Percentiles rank a stretch among this genome's conserved stretches.
Conservation (phyloP, 768 basidiomycete species). For the Mrakia blollopis region DNA sequence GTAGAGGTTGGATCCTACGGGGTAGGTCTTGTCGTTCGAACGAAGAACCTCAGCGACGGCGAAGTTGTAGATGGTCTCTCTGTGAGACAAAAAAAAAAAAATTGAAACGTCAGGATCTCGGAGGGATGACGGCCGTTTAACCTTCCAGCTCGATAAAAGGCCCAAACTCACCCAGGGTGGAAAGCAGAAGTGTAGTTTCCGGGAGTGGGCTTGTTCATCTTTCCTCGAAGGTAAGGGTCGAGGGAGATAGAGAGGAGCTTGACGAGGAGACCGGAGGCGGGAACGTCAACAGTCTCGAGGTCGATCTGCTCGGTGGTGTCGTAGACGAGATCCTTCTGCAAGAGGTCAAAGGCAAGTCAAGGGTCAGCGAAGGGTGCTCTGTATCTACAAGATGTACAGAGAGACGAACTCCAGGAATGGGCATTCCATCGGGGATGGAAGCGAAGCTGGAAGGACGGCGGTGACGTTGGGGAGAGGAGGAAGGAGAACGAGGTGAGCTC, state of each 20-base stretch:
- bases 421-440: constrained; percentile 35
- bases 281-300: constrained; percentile 46
- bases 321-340: constrained; percentile 47
- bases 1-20: constrained; percentile 49
- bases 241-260: constrained; percentile 53
- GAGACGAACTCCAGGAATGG: constrained; percentile 41
- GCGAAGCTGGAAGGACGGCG: constrained; percentile 34
- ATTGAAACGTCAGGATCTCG: too few species aligned
- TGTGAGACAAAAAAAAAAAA: background rate
- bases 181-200: constrained; percentile 39
- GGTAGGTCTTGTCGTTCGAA: constrained; percentile 45
- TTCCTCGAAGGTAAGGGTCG: constrained; percentile 48
- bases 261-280: constrained; percentile 49
- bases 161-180: constrained; percentile 33
- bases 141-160: background rate
- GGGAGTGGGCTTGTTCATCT: constrained; percentile 4
- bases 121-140: constrained; percentile 21
- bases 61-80: constrained; percentile 33
- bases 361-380: background rate
- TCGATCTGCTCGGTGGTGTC: constrained; percentile 53
- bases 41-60: constrained; percentile 50
- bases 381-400: background rate
- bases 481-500: constrained; percentile 1
- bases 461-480: background rate
- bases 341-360: background rate